Conservation (phyloP, 2,329 filamentous ascomycete genomes). For the Sclerotinia trifoliorum region DNA sequence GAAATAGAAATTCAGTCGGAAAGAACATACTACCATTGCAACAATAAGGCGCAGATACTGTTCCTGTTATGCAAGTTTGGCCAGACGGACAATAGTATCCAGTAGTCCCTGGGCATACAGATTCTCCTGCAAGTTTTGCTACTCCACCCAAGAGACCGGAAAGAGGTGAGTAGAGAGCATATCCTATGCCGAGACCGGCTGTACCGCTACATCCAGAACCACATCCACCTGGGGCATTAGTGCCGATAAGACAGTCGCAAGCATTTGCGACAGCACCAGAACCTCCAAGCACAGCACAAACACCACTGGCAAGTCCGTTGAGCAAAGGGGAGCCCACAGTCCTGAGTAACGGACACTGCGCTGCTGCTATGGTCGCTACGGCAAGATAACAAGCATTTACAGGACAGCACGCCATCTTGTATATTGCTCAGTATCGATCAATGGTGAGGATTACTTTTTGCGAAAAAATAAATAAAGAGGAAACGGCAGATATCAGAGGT, state of each 20-base stretch:
- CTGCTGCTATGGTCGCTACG: neutral
- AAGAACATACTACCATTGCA: neutral
- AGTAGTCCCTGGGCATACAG: neutral
- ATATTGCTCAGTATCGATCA: neutral
- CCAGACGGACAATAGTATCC: constrained; percentile 6
- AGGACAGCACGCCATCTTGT: constrained; percentile 6
- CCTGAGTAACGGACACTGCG: neutral
- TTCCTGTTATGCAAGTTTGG: neutral
- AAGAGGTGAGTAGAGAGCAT: neutral
- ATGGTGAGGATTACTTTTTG: neutral
- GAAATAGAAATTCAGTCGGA: neutral
- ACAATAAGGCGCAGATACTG: constrained; percentile 4
- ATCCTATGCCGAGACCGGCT: neutral
- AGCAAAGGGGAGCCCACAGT: neutral
- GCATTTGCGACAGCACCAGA: neutral
- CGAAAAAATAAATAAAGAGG: neutral
- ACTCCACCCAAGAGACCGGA: neutral
- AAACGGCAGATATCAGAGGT: neutral
- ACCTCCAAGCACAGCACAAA: neutral
- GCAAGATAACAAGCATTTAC: constrained; percentile 10
- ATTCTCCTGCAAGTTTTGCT: constrained; percentile 3
- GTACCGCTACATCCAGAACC: neutral
- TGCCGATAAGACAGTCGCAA: neutral
- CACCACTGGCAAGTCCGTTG: neutral
- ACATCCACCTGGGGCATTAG: neutral